These are phyloP conservation scores for Galerina sulciceps DNA, from an alignment of 768 basidiomycete genomes.

Conservation along the genomic window DNA sequence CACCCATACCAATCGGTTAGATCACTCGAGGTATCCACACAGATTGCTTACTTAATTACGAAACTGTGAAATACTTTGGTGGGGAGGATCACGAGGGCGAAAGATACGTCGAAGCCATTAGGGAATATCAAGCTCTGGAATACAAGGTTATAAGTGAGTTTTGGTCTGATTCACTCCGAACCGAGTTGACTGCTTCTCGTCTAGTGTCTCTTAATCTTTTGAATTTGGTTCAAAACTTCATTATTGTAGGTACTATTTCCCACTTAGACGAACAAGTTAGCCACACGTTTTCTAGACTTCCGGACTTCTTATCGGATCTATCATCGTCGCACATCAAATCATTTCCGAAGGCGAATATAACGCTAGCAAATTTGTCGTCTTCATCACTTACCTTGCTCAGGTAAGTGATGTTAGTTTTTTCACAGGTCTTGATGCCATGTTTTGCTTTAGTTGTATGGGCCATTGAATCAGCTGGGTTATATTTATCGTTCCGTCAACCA, in stretches of 20 bases:
- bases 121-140: slow-evolving; percentile 75
- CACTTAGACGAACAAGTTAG: background rate
- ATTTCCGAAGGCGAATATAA: slow-evolving; percentile 48
- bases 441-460: slow-evolving; percentile 60
- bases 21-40: slow-evolving; percentile 83
- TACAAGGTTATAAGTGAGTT: slow-evolving; percentile 71
- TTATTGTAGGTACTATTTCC: slow-evolving; percentile 60
- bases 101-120: slow-evolving; percentile 73
- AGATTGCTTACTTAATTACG: slow-evolving; percentile 80
- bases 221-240: slow-evolving; percentile 80
- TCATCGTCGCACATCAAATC: slow-evolving; percentile 78
- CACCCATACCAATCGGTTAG: slow-evolving; percentile 32
- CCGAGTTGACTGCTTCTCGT: background rate
- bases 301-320: slow-evolving; percentile 80
- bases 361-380: slow-evolving; percentile 73
- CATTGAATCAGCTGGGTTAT: slow-evolving; percentile 77
- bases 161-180: slow-evolving; percentile 1
- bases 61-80: slow-evolving; percentile 90
- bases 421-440: background rate
- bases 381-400: slow-evolving; percentile 83
- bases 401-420: slow-evolving; percentile 37
- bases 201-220: slow-evolving; percentile 73
- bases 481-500: slow-evolving; percentile 80
- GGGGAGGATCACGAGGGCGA: slow-evolving; percentile 80
- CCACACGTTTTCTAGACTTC: slow-evolving; percentile 50